Percentiles rank a stretch among this genome's conserved stretches.
Conservation (phyloP, 768 basidiomycete genomes). For the Tubosaeta brunneosetosa region DNA sequence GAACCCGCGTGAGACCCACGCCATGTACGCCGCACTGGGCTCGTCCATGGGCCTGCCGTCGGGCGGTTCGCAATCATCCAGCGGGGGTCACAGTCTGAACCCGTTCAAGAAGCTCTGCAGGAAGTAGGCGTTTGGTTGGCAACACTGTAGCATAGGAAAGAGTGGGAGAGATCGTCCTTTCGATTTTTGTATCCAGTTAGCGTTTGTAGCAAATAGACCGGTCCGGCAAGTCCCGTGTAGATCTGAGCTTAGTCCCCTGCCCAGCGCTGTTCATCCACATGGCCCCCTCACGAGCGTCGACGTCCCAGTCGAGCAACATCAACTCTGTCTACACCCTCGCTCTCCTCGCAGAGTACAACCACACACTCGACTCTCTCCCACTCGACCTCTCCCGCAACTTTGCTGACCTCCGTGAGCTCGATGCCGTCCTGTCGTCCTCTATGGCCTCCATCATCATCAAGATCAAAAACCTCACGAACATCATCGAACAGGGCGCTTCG, state of each 20-base stretch:
- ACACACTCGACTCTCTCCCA: constrained; percentile 90
- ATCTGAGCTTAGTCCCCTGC: neutral
- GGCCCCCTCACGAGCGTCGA: constrained; percentile 34
- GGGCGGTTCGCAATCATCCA: constrained; percentile 23
- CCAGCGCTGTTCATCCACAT: constrained; percentile 17
- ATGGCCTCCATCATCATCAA: constrained; percentile 77
- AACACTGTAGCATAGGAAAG: constrained; percentile 28
- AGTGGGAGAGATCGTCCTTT: constrained; percentile 9
- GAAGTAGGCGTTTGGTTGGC: constrained; percentile 12
- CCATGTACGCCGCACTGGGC: constrained; percentile 52
- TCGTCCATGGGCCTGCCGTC: constrained; percentile 24
- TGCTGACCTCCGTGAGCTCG: constrained; percentile 95
- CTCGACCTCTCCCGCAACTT: constrained; percentile 91
- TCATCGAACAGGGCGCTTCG: constrained; percentile 63
- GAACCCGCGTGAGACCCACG: constrained; percentile 56
- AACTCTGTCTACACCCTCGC: constrained; percentile 58
- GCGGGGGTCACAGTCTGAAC: constrained; percentile 22
- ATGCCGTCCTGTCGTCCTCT: constrained; percentile 91
- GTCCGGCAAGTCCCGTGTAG: constrained; percentile 29
- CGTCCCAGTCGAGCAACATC: constrained; percentile 28
- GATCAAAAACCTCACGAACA: constrained; percentile 66
- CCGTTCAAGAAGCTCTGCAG: constrained; percentile 36
- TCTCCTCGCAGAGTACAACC: constrained; percentile 79
- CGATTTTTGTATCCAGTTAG: constrained; percentile 1
- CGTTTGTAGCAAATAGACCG: constrained; percentile 7